Percentiles rank a stretch among this genome's conserved stretches.
Evolutionary conservation across 2,329 filamentous ascomycete genomes (phyloP).

Genomic region (Aspergillus phoenicis): DNA sequence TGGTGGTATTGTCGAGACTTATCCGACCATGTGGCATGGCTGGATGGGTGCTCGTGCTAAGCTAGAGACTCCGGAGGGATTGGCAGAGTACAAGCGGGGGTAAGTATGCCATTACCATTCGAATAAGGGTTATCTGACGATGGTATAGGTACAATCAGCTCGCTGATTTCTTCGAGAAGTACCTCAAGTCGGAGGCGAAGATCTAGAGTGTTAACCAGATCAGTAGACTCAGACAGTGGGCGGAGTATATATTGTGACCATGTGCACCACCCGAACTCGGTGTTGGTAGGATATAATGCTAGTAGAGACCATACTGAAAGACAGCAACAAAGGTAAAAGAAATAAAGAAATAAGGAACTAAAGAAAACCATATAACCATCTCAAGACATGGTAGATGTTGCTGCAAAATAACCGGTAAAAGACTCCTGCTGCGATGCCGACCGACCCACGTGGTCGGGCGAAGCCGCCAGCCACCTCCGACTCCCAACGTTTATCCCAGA

Average conservation of each 20-base stretch:
- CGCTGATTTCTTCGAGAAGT: constrained; percentile 30
- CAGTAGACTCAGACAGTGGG: no score
- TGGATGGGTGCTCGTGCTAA: constrained; percentile 72
- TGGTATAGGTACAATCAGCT: constrained; percentile 22
- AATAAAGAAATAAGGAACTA: no score
- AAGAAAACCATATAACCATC: no score
- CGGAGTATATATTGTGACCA: no score
- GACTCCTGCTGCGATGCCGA: background rate
- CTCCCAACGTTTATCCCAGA: background rate
- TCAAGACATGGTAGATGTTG: no score
- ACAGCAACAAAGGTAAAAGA: no score
- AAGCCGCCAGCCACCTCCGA: background rate
- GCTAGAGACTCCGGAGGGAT: constrained; percentile 53
- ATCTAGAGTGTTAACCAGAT: background rate
- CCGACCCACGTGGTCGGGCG: background rate
- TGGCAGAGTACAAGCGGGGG: constrained; percentile 64
- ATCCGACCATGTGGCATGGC: constrained; percentile 68
- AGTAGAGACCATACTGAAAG: no score
- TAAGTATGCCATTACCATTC: constrained; percentile 9
- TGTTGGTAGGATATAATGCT: no score
- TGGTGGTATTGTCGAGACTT: constrained; percentile 66
- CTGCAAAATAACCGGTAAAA: background rate
- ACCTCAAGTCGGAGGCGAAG: constrained; percentile 12
- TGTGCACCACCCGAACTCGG: no score
- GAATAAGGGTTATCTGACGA: background rate